phyloP scores from a whole-genome alignment of 2,329 filamentous ascomycete species.

The Plectosphaerella cucumerina region DNA sequence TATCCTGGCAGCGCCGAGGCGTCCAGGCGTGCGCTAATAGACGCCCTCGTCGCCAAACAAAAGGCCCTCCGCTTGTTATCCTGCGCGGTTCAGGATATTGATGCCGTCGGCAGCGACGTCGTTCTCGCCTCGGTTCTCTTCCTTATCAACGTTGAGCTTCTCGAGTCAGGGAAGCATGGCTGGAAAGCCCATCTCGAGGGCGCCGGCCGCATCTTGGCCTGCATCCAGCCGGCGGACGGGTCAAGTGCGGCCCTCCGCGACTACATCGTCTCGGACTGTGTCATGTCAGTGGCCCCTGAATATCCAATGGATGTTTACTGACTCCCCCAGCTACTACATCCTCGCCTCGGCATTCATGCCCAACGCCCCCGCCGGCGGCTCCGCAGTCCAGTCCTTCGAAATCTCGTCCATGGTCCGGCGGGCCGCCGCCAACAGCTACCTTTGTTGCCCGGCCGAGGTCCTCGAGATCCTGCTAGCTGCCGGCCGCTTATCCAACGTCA shows the following conservation, averaged over 20 bases:
- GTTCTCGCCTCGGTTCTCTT: constrained; percentile 43
- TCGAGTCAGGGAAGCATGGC: constrained; percentile 42
- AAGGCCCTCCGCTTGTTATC: constrained; percentile 38
- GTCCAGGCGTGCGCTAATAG: constrained; percentile 27
- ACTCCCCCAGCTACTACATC: constrained; percentile 35
- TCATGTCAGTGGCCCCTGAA: constrained; percentile 28
- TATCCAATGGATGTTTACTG: not conserved
- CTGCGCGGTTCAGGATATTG: constrained; percentile 31
- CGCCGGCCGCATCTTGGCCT: constrained; percentile 37
- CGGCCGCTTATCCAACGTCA: constrained; percentile 31
- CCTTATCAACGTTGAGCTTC: constrained; percentile 46
- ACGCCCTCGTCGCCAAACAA: constrained; percentile 41
- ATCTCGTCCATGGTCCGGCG: constrained; percentile 31
- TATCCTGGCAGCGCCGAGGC: constrained; percentile 12
- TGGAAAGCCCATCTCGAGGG: constrained; percentile 45
- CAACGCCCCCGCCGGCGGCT: constrained; percentile 18
- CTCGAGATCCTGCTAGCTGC: constrained; percentile 39
- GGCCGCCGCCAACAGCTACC: constrained; percentile 39
- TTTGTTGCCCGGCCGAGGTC: constrained; percentile 40
- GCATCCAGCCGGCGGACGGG: constrained; percentile 27
- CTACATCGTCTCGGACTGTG: constrained; percentile 43
- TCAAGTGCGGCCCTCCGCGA: constrained; percentile 33
- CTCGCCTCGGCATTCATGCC: constrained; percentile 39
- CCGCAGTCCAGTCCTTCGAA: constrained; percentile 30
- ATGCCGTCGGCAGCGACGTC: constrained; percentile 31